Evolutionary conservation across 2,329 filamentous ascomycete genomes (phyloP), one percentile per base, ranked within the genome.

Genomic region (Dothistroma pini): DNA sequence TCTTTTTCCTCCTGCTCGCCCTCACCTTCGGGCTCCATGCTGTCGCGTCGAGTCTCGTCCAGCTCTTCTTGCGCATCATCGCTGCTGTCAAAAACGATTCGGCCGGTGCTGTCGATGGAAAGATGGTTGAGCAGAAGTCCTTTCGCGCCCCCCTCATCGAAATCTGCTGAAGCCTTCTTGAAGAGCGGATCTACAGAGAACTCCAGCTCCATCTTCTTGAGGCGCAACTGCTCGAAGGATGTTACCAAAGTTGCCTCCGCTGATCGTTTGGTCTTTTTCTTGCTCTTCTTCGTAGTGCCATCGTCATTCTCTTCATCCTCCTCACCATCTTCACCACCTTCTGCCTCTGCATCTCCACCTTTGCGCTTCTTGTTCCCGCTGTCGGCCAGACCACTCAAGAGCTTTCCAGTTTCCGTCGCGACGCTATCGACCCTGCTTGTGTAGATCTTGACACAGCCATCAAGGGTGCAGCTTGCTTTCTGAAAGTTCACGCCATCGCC

Each of bases 381-480:
- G 71, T 97, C 93, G 22, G 95, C 93, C 63, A 99, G 80, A 60
- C 95, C 95, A 76, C 93, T 97, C 44, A 99, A 79, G 63, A 99
- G 82, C 76, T 96, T 96, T 56, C 93, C 93, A 0, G 95, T 99
- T 77, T 99, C 95, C 1, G 93, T 97, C 49, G 95, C 95, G 54
- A 99, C 95, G 74, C 93, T 97, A 79, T 99, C 95, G 54, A 99
- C 93, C 82, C 95, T 85, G 79, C 93, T 97, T 2, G 95, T 99
- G 77, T 99, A 99, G 72, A 99, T 97, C 80, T 99, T 99, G 72
- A 99, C 95, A 74, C 95, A 99, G 21, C 95, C 95, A 74, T 99
- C 95, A 19, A 99, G 82, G 0, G 95, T 99, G 78, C 92, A 97
- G 78, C 93, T 97, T 61, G 95, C 95, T 75, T 96, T 96, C 75